A percentile compares a stretch with the other conserved stretches of the same genome.
Evolutionary conservation across 148 eudicot species (phyloP).

Genomic region (Suaeda aralocaspica): DNA sequence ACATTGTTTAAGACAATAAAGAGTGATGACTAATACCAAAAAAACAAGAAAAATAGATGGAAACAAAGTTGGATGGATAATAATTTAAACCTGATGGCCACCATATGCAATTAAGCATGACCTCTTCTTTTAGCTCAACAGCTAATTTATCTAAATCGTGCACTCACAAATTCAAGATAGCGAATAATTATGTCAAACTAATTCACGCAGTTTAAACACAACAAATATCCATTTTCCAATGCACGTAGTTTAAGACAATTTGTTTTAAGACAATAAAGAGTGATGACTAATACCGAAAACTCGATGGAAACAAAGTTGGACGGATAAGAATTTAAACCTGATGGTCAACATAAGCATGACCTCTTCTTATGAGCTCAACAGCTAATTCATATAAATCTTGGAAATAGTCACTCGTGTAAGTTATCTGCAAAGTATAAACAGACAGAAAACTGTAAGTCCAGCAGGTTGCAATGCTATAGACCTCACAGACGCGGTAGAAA

Average conservation of each 20-base stretch:
- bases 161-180: neutral
- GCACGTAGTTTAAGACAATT: neutral
- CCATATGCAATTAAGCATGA: too few relatives aligned
- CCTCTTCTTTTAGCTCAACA: constrained; percentile 88
- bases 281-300: neutral
- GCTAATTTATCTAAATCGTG: constrained; percentile 50
- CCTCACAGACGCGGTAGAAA: neutral
- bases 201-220: neutral
- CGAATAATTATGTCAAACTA: constrained; percentile 1
- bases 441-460: neutral
- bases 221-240: neutral
- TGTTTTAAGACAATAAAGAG: neutral
- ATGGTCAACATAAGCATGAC: constrained; percentile 95
- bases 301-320: neutral
- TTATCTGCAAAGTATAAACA: constrained; percentile 44
- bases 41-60: too few relatives aligned
- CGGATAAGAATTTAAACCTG: constrained; percentile 47
- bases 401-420: constrained; percentile 91
- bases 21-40: neutral
- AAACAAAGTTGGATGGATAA: too few relatives aligned
- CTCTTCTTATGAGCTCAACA: constrained; percentile 74
- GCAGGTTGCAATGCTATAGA: neutral
- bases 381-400: constrained; percentile 89
- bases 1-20: neutral
- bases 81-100: too few relatives aligned